Conservation (phyloP, 2,329 filamentous ascomycete species). For the Setomelanomma holmii region DNA sequence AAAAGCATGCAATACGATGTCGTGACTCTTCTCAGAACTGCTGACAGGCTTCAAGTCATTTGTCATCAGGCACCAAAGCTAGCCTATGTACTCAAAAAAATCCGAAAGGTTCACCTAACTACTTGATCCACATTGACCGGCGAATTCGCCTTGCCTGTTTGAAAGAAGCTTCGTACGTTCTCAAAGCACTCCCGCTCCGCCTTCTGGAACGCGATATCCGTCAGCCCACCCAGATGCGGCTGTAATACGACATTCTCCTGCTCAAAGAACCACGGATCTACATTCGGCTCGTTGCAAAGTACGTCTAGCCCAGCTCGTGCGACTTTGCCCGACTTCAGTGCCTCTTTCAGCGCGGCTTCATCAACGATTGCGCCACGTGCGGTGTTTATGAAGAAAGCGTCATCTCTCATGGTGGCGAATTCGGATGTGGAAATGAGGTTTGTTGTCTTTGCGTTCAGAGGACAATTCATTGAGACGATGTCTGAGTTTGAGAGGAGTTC, state of each 20-base stretch:
- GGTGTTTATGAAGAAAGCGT: conserved; percentile 60
- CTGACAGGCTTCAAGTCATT: too few relatives aligned
- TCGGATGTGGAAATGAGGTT: conserved; percentile 53
- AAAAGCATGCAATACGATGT: too few relatives aligned
- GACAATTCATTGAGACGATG: background rate
- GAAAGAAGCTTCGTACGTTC: too few relatives aligned
- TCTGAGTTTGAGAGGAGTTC: background rate
- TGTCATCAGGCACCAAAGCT: too few relatives aligned
- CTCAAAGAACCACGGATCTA: background rate
- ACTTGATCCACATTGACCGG: too few relatives aligned
- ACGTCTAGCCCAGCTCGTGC: background rate
- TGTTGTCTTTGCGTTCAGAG: conserved; percentile 38
- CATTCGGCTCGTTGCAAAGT: background rate
- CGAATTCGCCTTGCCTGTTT: too few relatives aligned
- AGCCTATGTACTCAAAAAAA: too few relatives aligned
- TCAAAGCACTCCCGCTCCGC: too few relatives aligned
- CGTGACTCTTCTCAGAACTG: too few relatives aligned
- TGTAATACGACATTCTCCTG: background rate
- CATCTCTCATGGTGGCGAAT: conserved; percentile 54
- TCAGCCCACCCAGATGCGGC: background rate
- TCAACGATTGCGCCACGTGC: conserved; percentile 61
- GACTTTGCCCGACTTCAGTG: conserved; percentile 49
- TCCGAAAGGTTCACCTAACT: too few relatives aligned
- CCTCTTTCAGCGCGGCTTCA: conserved; percentile 57
- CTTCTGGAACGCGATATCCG: too few relatives aligned